Percentiles rank a stretch among this genome's conserved stretches.
These are phyloP conservation scores for Fusarium clavum DNA, from an alignment of 2,329 filamentous ascomycete genomes.

Conservation along the genomic window DNA sequence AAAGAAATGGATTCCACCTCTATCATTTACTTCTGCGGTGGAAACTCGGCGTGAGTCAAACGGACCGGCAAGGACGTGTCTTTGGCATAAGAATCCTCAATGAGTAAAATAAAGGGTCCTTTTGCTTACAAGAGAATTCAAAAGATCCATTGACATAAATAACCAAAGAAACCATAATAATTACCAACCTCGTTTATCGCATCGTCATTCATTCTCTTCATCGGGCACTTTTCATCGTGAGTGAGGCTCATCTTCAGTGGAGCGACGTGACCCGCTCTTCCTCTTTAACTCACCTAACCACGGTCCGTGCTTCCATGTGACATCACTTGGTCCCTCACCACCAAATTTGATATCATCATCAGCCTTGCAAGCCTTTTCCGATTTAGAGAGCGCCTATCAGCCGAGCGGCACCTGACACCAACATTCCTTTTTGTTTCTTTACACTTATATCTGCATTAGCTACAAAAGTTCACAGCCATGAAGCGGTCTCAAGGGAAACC, in stretches of 20 bases:
- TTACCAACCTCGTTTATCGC: background rate
- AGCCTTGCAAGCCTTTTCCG: slow-evolving; percentile 27
- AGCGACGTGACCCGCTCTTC: slow-evolving; percentile 16
- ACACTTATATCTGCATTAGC: background rate
- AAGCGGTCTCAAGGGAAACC: slow-evolving; percentile 48
- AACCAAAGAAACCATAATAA: background rate
- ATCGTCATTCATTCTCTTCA: background rate
- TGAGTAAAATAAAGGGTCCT: background rate
- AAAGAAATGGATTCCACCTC: background rate
- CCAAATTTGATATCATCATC: slow-evolving; percentile 43
- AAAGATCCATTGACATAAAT: background rate
- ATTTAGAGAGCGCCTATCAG: slow-evolving; percentile 22
- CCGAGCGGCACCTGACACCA: slow-evolving; percentile 25
- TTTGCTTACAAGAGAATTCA: too few species aligned
- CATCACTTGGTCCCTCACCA: slow-evolving; percentile 44
- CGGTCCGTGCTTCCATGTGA: slow-evolving; percentile 44
- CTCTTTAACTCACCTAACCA: slow-evolving; percentile 17
- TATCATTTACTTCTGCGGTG: background rate
- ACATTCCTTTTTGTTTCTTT: slow-evolving; percentile 3
- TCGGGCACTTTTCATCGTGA: background rate
- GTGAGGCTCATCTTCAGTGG: slow-evolving; percentile 22
- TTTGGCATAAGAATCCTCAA: background rate
- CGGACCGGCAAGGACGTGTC: background rate
- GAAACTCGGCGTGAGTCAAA: slow-evolving; percentile 45
- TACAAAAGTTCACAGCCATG: slow-evolving; percentile 35